Evolutionary conservation across 164 flowering plant species (phyloP).

Genomic region (Piper betle): DNA sequence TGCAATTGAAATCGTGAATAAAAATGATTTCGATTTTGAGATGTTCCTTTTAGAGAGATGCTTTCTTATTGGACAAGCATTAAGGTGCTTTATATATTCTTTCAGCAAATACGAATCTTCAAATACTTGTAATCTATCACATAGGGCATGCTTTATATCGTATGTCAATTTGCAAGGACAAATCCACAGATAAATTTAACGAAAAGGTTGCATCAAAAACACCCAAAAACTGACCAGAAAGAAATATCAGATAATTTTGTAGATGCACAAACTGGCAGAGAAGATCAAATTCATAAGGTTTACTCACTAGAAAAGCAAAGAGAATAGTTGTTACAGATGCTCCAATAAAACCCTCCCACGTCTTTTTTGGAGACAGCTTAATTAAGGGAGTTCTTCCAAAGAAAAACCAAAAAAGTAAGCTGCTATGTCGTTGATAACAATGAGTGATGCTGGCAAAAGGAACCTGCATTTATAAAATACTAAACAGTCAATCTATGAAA

Average conservation of each 20-base stretch:
- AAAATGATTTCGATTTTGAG: too few species aligned
- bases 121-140: too few species aligned
- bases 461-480: slow-evolving; percentile 27
- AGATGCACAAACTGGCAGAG: background rate
- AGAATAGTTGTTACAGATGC: slow-evolving; percentile 74
- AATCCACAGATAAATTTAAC: background rate
- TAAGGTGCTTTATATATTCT: too few species aligned
- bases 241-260: too few species aligned
- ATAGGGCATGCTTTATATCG: too few species aligned
- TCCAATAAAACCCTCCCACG: slow-evolving; percentile 99
- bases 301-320: slow-evolving; percentile 69
- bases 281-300: background rate
- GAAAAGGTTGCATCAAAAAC: background rate
- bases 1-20: too few species aligned
- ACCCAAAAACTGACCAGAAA: too few species aligned
- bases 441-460: slow-evolving; percentile 96
- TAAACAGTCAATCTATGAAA: too few species aligned
- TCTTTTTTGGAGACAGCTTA: slow-evolving; percentile 92
- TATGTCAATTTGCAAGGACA: background rate
- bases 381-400: slow-evolving; percentile 93
- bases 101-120: too few species aligned
- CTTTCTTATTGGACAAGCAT: too few species aligned
- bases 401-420: slow-evolving; percentile 94
- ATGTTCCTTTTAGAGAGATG: too few species aligned
- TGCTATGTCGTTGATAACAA: slow-evolving; percentile 88